These are phyloP conservation scores for Penicillium sp. DNA, from an alignment of 2,329 filamentous ascomycete genomes.

Conservation along the genomic window DNA sequence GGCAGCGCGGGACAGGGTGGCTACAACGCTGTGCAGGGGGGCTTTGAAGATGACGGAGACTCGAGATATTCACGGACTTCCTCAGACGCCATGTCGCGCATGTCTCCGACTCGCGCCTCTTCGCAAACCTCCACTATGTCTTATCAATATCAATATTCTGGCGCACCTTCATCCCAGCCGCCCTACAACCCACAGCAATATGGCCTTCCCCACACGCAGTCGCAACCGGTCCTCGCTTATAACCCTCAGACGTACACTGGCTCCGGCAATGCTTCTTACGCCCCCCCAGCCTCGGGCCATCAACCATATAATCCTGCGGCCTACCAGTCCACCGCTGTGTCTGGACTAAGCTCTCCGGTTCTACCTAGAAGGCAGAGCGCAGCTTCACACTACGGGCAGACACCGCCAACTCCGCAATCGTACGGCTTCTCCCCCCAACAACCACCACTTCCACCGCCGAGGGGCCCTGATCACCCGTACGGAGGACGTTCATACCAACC, in stretches of 20 bases:
- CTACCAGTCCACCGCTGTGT: slow-evolving; percentile 35
- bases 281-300: slow-evolving; percentile 24
- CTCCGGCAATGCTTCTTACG: slow-evolving; percentile 21
- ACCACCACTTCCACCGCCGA: slow-evolving; percentile 35
- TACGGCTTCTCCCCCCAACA: slow-evolving; percentile 28
- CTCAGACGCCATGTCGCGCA: slow-evolving; percentile 27
- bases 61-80: slow-evolving; percentile 32
- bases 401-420: slow-evolving; percentile 26
- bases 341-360: slow-evolving; percentile 26
- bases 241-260: slow-evolving; percentile 58
- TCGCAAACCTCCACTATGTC: slow-evolving; percentile 37
- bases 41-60: slow-evolving; percentile 27
- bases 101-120: slow-evolving; percentile 33
- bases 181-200: slow-evolving; percentile 59
- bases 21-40: slow-evolving; percentile 19
- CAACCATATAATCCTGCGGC: slow-evolving; percentile 46
- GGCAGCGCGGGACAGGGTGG: slow-evolving; percentile 24
- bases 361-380: slow-evolving; percentile 28
- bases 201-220: slow-evolving; percentile 40
- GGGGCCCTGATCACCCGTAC: slow-evolving; percentile 33
- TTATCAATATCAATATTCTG: slow-evolving; percentile 41
- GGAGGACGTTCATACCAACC: slow-evolving; percentile 30
- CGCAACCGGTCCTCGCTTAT: slow-evolving; percentile 49
- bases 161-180: slow-evolving; percentile 38
- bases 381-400: slow-evolving; percentile 22